phyloP scores from a whole-genome alignment of 768 basidiomycete genomes.

The Mycena sanguinolenta region DNA sequence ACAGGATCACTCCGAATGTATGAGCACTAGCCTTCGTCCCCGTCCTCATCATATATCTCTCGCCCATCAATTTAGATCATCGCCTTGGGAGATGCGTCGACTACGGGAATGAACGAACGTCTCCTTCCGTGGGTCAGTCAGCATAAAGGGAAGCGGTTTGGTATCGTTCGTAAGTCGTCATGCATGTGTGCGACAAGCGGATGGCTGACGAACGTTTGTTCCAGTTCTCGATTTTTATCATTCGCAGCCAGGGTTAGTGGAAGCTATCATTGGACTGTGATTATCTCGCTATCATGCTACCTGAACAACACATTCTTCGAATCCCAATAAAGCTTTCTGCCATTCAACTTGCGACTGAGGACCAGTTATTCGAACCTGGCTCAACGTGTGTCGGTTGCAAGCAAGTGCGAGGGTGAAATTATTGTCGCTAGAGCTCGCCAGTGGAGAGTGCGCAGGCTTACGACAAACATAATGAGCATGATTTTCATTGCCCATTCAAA shows the following conservation, averaged over 20 bases:
- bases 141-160: conserved; percentile 23
- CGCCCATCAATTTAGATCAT: conserved; percentile 20
- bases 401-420: too few relatives aligned
- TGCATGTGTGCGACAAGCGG: too few relatives aligned
- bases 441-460: too few relatives aligned
- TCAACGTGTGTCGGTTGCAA: too few relatives aligned
- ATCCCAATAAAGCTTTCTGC: too few relatives aligned
- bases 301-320: too few relatives aligned
- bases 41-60: background rate
- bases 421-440: too few relatives aligned
- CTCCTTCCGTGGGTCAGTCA: conserved; percentile 26
- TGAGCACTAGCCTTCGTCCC: background rate
- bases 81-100: conserved; percentile 23
- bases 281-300: background rate
- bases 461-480: too few relatives aligned
- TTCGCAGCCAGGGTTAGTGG: conserved; percentile 27
- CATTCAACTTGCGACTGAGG: too few relatives aligned
- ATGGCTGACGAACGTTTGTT: background rate
- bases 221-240: conserved; percentile 37
- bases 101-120: conserved; percentile 31
- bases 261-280: conserved; percentile 33
- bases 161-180: conserved; percentile 28
- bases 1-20: conserved; percentile 32
- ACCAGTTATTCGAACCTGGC: too few relatives aligned
- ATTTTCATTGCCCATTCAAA: too few relatives aligned